These are phyloP conservation scores for Colletotrichum australisinense DNA, from an alignment of 2,329 filamentous ascomycete species.

Conservation along the genomic window DNA sequence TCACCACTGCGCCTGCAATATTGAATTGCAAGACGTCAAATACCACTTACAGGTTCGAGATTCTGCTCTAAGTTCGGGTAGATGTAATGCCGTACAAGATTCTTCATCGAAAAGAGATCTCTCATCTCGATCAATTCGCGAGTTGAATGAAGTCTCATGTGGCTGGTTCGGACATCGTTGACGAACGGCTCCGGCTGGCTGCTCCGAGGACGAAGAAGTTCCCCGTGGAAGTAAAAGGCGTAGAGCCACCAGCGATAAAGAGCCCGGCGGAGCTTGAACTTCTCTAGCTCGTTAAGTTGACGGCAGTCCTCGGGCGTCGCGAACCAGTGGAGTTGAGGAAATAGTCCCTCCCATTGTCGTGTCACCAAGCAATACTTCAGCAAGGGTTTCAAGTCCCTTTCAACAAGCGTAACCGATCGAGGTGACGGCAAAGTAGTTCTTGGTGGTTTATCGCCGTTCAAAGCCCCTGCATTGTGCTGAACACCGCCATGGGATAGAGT, in stretches of 20 bases:
- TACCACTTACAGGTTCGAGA: conserved; percentile 47
- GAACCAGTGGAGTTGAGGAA: conserved; percentile 60
- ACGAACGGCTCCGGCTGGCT: conserved; percentile 52
- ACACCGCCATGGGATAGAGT: conserved; percentile 32
- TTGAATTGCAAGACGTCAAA: not conserved
- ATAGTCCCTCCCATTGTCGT: conserved; percentile 51
- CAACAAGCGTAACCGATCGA: conserved; percentile 44
- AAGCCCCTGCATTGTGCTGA: not conserved
- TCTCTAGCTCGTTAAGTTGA: conserved; percentile 55
- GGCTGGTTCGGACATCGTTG: conserved; percentile 54
- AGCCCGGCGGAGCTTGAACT: conserved; percentile 59
- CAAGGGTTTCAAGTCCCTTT: conserved; percentile 47
- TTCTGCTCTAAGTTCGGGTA: conserved; percentile 57
- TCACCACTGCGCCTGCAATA: not conserved
- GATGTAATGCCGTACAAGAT: conserved; percentile 57
- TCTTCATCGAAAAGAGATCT: conserved; percentile 58
- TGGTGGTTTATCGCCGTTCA: conserved; percentile 2
- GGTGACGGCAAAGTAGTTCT: conserved; percentile 9
- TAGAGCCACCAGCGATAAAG: conserved; percentile 68
- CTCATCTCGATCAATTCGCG: conserved; percentile 56
- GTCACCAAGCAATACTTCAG: conserved; percentile 50
- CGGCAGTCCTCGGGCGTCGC: conserved; percentile 57
- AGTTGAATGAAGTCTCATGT: conserved; percentile 57
- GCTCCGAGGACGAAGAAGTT: conserved; percentile 49
- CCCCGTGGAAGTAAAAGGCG: conserved; percentile 62